Conservation (phyloP, 257 asterid genomes). For the Petunia axillaris region DNA sequence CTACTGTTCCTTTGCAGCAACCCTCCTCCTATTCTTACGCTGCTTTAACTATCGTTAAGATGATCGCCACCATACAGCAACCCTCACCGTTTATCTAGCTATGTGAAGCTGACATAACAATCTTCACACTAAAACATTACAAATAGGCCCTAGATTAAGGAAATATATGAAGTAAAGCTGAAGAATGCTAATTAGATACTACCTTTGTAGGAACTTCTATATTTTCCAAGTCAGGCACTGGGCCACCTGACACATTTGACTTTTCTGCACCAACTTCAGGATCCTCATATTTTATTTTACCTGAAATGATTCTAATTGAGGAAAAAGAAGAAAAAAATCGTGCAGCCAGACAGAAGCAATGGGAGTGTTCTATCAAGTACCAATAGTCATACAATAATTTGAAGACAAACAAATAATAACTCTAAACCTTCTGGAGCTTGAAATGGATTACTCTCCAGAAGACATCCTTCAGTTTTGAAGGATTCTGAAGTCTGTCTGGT, state of each 20-base stretch:
- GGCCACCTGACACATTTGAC: slow-evolving; percentile 36
- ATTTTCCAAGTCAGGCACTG: slow-evolving; percentile 39
- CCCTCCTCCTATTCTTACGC: not conserved
- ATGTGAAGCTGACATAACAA: not conserved
- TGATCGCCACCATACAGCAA: not conserved
- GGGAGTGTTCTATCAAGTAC: not conserved
- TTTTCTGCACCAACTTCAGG: slow-evolving; percentile 40
- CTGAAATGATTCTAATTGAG: slow-evolving; percentile 32
- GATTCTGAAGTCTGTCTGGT: slow-evolving; percentile 41
- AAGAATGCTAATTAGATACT: slow-evolving; percentile 42
- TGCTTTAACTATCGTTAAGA: not conserved
- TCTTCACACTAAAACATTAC: not conserved
- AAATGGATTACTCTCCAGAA: slow-evolving; percentile 36
- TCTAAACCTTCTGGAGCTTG: slow-evolving; percentile 51
- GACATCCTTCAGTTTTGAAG: slow-evolving; percentile 34
- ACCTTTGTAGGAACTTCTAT: slow-evolving; percentile 56
- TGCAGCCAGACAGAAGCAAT: not conserved
- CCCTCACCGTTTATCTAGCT: not conserved
- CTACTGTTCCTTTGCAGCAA: slow-evolving; percentile 6
- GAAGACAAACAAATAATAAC: not conserved
- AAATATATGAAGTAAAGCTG: not conserved
- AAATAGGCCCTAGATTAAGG: not conserved
- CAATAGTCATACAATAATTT: not conserved
- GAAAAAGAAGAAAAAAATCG: not conserved
- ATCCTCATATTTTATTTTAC: slow-evolving; percentile 37